These are phyloP conservation scores for Eimeria falciformis DNA, from an alignment of 169 alveolate genomes.

Conservation along the genomic window DNA sequence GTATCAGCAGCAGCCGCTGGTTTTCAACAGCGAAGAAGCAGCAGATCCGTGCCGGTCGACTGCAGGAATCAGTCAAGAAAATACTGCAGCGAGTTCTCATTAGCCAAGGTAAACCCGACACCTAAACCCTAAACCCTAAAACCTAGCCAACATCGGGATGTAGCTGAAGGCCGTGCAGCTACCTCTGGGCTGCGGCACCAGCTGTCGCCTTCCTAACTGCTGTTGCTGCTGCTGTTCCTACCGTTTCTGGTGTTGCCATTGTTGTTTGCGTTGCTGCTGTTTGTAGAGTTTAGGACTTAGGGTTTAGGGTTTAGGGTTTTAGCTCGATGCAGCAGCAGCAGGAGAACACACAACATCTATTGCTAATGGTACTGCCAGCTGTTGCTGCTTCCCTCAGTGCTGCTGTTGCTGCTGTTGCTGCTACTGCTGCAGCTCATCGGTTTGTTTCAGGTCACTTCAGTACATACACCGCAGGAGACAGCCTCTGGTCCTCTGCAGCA, in stretches of 20 bases:
- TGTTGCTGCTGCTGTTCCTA: conserved; percentile 4
- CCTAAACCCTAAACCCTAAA: conserved; percentile 5
- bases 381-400: no score
- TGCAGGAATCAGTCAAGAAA: background rate
- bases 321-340: no score
- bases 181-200: background rate
- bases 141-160: background rate
- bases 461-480: background rate
- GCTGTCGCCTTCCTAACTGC: no score
- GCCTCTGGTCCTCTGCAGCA: background rate
- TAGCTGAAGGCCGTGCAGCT: no score
- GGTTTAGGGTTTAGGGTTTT: no score
- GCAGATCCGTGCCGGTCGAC: conserved; percentile 10
- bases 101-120: conserved; percentile 12
- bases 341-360: no score
- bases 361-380: no score
- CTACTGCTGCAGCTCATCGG: conserved; percentile 41
- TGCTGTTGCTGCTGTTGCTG: conserved; percentile 21
- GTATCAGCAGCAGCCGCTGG: conserved; percentile 52
- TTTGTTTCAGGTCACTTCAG: background rate
- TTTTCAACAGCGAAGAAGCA: conserved; percentile 16
- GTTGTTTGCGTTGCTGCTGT: no score
- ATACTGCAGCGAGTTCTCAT: background rate
- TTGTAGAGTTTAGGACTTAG: no score
- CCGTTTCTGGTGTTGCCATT: background rate